Base-by-base conservation (phyloP, 208 protist genomes). In the Acanthamoeba healyi region DNA sequence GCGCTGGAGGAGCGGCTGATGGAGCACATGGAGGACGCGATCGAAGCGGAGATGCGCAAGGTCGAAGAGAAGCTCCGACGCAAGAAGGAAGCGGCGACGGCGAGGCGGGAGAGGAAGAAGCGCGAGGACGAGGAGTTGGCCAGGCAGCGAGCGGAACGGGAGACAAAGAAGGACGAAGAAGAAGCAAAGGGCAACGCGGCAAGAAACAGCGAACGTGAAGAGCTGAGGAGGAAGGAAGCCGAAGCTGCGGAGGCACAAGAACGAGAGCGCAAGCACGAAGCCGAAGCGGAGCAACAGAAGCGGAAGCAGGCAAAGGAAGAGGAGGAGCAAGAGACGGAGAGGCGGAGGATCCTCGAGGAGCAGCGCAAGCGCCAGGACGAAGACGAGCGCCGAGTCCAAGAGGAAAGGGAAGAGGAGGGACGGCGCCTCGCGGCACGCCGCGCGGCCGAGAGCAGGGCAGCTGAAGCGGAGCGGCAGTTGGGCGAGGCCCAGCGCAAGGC, bases 41-140 rank as follows among this genome's bases (percentile, higher is more conserved):
- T 79, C 70, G 70, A 79, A 22, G 70, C n/a, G 10, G 70, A 79
- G 32, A 38, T 79, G 70, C 70, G 32, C 7, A 79, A 79, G 26
- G 10, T 79, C 9, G 70, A 79, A 24, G 32, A 79, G 26, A 38
- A 44, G 38, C 70, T 79, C 17, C 5, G 24, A 32, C 70, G 70
- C 15, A 36, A 79, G 70, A 10, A 79, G 70, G 70, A 38, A 44
- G 32, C 7, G 14, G 36, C 61, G 61, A 36, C 9, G 61, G 61
- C 61, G 61, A 70, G n/a, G n/a, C n/a, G n/a, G n/a, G n/a, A 70
- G 61, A 70, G 26, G 61, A 70, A 70, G 61, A 26, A 70, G 49
- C 49, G n/a, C 14, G 61, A 70, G 7, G n/a, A n/a, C n/a, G 22
- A 61, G 54, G 22, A 61, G 54, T 61, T 26, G 54, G 22, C 12